Conservation (phyloP, 371 early-diverging fungal genomes). For the Mortierella sp. region DNA sequence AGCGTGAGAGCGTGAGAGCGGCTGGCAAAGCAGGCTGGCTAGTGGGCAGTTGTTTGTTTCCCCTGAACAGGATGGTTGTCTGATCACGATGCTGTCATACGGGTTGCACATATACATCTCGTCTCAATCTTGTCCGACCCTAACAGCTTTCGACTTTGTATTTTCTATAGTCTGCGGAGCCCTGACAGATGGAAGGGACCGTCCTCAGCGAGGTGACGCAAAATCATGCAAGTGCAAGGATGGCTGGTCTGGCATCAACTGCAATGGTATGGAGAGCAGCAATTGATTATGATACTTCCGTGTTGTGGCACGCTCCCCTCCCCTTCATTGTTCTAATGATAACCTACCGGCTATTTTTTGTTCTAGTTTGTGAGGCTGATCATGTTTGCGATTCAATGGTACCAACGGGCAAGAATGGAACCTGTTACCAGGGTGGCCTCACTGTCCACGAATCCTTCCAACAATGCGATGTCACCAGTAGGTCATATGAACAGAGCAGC, state of each 20-base stretch:
- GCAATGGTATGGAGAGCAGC: conserved; percentile 73
- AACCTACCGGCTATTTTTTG: not conserved
- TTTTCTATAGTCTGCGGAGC: conserved; percentile 68
- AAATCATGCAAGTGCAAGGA: conserved; percentile 80
- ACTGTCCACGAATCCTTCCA: conserved; percentile 83
- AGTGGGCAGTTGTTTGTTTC: not conserved
- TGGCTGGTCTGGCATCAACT: conserved; percentile 94
- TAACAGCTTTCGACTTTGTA: not conserved
- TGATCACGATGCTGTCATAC: conserved; percentile 23
- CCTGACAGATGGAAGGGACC: conserved; percentile 70
- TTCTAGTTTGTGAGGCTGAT: conserved; percentile 80
- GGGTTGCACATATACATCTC: not conserved
- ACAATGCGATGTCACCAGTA: conserved; percentile 92
- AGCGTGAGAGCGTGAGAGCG: too few species aligned
- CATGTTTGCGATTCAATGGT: conserved; percentile 79
- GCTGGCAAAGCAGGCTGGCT: too few species aligned
- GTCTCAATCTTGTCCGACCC: too few species aligned
- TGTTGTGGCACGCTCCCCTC: too few species aligned
- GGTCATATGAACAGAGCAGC: conserved; percentile 39
- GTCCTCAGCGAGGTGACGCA: conserved; percentile 66
- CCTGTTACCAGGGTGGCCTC: conserved; percentile 84
- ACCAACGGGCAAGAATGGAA: conserved; percentile 80
- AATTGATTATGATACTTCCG: not conserved
- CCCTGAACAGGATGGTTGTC: not conserved
- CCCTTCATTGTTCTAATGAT: not conserved